phyloP scores from a whole-genome alignment of 2,329 filamentous ascomycete genomes.

The Leptoxyphium fumago region DNA sequence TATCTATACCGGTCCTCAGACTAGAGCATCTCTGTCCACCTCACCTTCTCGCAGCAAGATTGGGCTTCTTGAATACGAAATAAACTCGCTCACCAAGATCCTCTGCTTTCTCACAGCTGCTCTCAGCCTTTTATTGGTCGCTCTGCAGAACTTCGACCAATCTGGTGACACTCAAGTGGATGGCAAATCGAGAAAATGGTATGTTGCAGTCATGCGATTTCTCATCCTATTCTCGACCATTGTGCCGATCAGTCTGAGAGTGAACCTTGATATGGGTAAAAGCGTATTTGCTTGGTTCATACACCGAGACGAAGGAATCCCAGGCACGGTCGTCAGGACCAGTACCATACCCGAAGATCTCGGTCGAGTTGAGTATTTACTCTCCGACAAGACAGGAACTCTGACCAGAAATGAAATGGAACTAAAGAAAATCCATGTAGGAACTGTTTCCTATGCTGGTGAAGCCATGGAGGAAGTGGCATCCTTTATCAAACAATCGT shows the following conservation, averaged over 20 bases:
- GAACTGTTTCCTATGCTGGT: slow-evolving; percentile 94
- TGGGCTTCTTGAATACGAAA: slow-evolving; percentile 84
- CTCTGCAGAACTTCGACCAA: slow-evolving; percentile 56
- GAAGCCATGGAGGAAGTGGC: slow-evolving; percentile 97
- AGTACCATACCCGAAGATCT: slow-evolving; percentile 96
- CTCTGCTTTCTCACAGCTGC: slow-evolving; percentile 76
- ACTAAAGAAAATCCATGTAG: slow-evolving; percentile 96
- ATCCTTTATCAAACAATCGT: slow-evolving; percentile 73
- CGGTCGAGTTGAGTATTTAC: slow-evolving; percentile 84
- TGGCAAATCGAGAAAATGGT: slow-evolving; percentile 53
- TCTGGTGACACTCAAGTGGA: slow-evolving; percentile 18
- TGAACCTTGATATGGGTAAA: slow-evolving; percentile 95
- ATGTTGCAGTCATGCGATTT: slow-evolving; percentile 96
- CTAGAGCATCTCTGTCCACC: slow-evolving; percentile 83
- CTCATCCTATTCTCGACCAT: slow-evolving; percentile 98
- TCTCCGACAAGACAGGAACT: slow-evolving; percentile 97
- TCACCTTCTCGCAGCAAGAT: slow-evolving; percentile 86
- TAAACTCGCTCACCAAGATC: slow-evolving; percentile 94
- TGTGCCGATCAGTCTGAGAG: slow-evolving; percentile 87
- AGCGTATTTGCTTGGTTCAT: slow-evolving; percentile 94
- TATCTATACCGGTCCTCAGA: slow-evolving; percentile 88
- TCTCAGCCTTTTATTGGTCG: slow-evolving; percentile 76
- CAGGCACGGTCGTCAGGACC: slow-evolving; percentile 82
- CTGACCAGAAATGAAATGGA: slow-evolving; percentile 75
- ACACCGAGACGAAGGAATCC: slow-evolving; percentile 76